Base-by-base conservation (phyloP, 2,329 filamentous ascomycete species). In the Trichoderma sp. region DNA sequence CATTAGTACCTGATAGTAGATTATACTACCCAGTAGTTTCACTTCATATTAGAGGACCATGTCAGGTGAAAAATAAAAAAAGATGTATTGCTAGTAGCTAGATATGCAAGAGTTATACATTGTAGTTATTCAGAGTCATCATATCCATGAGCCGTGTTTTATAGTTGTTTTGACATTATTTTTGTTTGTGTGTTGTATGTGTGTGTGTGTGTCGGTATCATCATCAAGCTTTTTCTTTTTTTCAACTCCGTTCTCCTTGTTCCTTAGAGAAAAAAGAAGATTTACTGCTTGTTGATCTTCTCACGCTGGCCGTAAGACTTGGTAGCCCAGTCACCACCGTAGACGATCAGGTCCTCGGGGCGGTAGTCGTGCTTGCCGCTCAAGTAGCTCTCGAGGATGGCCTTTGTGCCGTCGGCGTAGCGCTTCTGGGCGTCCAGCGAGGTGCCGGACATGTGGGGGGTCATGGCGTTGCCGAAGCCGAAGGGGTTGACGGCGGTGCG, bases 401-500 rank as follows among this genome's bases (percentile, higher is more conserved):
- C 82, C 91, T 97, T 97, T 81, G 89, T 91, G 76, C 94, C 94
- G 73, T 90, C 85, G 76, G 94, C 93, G 79, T 97, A 97, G 74
- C 94, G 89, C 84, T 93, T 90, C 87, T 99, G 96, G 70, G 96
- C 96, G 79, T 99, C 96, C 79, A 99, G 91, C n/a, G 94, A 97
- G 69, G 95, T 98, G 79, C 96, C 96, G 14, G 94, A 97, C 93
- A 98, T 97, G 89, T 98, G 96, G 68, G 96, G 93, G 70, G 97
- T 94, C 92, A 96, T 99, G 83, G 94, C 96, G 84, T 98, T 98
- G 79, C 96, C 96, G 78, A 95, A 96, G 75, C 94, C 95, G 86
- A 93, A 97, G 79, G 92, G 92, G 88, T 95, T 96, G 88, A 94
- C 91, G 80, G 93, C 95, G 80, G 90, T 92, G 80, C 96, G 94